These are phyloP conservation scores for Russula abietina DNA, from an alignment of 768 basidiomycete genomes.

Conservation along the genomic window DNA sequence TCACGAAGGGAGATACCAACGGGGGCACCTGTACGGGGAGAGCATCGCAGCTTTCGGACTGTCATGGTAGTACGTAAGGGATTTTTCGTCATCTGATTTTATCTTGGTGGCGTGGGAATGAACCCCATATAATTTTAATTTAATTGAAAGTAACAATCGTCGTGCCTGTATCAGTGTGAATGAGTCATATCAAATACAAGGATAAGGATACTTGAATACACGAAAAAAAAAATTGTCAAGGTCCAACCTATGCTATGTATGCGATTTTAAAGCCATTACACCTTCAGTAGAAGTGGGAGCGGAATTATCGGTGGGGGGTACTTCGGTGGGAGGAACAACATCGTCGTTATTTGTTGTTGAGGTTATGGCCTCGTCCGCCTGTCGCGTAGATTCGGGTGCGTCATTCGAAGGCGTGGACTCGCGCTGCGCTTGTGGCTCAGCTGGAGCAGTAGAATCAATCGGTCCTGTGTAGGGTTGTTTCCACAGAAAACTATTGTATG, in stretches of 20 bases:
- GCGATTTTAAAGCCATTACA: background rate
- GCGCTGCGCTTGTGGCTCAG: constrained; percentile 1
- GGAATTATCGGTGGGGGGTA: background rate
- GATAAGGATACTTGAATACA: constrained; percentile 18
- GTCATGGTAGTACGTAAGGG: background rate
- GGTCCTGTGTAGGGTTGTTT: constrained; percentile 20
- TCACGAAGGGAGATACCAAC: constrained; percentile 27
- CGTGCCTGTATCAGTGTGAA: too few relatives aligned
- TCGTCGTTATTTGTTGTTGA: background rate
- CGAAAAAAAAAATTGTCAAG: background rate
- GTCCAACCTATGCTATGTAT: background rate
- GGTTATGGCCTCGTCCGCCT: background rate
- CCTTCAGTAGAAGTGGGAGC: background rate
- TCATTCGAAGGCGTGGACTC: background rate
- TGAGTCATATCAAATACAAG: constrained; percentile 17
- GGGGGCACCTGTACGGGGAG: constrained; percentile 13
- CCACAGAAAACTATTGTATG: constrained; percentile 15
- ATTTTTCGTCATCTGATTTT: background rate
- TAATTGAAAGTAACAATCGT: too few relatives aligned
- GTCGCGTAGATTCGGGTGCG: background rate
- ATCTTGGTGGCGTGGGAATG: background rate
- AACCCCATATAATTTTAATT: too few relatives aligned
- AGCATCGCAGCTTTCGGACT: constrained; percentile 25
- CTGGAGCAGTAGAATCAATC: background rate
- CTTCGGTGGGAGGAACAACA: background rate